These are phyloP conservation scores for Rhodotorula sp. DNA, from an alignment of 1,284 basidiomycete genomes.

Conservation along the genomic window DNA sequence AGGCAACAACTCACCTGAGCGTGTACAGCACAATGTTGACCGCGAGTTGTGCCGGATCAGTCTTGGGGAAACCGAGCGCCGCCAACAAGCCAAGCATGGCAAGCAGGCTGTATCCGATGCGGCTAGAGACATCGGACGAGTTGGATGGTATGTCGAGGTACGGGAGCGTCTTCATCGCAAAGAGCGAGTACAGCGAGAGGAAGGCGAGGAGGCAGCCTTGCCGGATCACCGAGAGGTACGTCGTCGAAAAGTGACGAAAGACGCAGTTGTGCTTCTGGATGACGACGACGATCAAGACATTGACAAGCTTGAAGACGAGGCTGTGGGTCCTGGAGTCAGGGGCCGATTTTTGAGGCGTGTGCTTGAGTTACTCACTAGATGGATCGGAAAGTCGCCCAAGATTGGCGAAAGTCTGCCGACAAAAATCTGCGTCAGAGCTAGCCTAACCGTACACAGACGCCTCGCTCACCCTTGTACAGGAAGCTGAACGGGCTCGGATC, in stretches of 20 bases:
- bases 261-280: conserved; percentile 68
- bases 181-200: conserved; percentile 63
- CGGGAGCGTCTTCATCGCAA: conserved; percentile 53
- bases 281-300: conserved; percentile 65
- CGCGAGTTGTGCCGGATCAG: conserved; percentile 44
- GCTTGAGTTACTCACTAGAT: conserved; percentile 40
- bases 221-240: conserved; percentile 60
- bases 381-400: conserved; percentile 57
- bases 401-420: conserved; percentile 62
- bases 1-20: conserved; percentile 55
- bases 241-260: conserved; percentile 60
- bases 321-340: background rate
- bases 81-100: conserved; percentile 43
- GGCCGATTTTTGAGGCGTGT: background rate
- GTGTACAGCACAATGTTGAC: conserved; percentile 52
- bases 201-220: conserved; percentile 58
- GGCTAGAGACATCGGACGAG: conserved; percentile 53
- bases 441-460: background rate
- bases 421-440: background rate
- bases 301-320: conserved; percentile 62
- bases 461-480: conserved; percentile 63
- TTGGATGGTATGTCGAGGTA: conserved; percentile 56
- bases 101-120: conserved; percentile 31
- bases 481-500: conserved; percentile 71
- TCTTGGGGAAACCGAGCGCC: conserved; percentile 45